Evolutionary conservation across 2,329 filamentous ascomycete species (phyloP), one percentile per base, ranked within the genome.

Genomic region (Pseudogymnoascus sp.): DNA sequence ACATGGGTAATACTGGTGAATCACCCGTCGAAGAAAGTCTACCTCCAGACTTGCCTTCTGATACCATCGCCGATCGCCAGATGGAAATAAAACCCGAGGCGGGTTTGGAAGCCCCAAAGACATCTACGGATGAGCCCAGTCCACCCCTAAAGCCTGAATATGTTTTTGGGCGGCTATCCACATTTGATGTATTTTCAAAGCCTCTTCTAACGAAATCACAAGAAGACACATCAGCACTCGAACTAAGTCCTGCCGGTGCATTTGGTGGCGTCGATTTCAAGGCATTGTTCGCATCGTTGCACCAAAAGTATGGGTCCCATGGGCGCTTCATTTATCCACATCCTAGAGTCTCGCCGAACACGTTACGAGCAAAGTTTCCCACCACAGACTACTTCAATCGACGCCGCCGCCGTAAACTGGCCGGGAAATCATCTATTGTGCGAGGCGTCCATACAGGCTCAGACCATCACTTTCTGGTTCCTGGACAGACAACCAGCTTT

Each of bases 251-350:
- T 39, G 45, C 63, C 5, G 72, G 72, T 61, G 62, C 67, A 6
- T 74, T 71, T 61, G 64, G 69, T 45, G 68, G 67, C 39, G 63
- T 74, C 41, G 63, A 70, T 41, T 73, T 74, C 64, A 68, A 70
- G 49, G 61, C 65, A 1, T 67, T 72, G 11, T 62, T 73, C 38
- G 62, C 65, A 19, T 69, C 68, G 4, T 65, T 73, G 8, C 68
- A 72, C 62, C 62, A 71, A 39, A 74, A 74, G 60, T 74, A 74
- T 61, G 65, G 66, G 12, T 16, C 55, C 6, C 43, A 69, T 64
- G 72, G 72, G 4, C 69, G 66, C 26, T 74, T 71, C 58, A 67
- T 64, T 7, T 69, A 61, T 35, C 52, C 61, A 6, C 33, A 52
- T 23, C 38, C 38, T 39, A 26, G 21, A 39, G 58, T 39, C 35